phyloP scores from a whole-genome alignment of 225 moss, liverwort and hornwort species.

The Pseudisothecium myosuroides region DNA sequence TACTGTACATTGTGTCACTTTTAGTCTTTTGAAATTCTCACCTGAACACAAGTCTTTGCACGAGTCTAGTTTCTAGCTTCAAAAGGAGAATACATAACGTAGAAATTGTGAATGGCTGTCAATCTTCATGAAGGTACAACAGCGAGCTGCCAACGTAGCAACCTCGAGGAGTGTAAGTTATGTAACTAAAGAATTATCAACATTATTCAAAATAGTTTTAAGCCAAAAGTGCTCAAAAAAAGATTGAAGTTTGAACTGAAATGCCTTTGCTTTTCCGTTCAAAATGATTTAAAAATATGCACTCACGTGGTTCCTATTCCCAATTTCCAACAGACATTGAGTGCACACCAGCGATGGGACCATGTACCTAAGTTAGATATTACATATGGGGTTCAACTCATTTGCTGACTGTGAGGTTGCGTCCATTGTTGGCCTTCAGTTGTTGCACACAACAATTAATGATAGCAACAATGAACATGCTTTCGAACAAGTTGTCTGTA shows the following conservation, averaged over 20 bases:
- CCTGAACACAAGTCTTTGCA: not conserved
- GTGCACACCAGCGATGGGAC: not conserved
- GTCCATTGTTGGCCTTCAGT: not conserved
- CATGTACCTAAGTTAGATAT: not conserved
- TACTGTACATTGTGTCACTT: not conserved
- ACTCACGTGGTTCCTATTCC: not conserved
- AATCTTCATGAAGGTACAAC: not conserved
- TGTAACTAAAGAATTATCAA: not conserved
- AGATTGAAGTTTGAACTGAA: not conserved
- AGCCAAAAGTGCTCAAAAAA: no score
- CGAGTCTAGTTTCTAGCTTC: not conserved
- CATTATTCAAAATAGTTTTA: not conserved
- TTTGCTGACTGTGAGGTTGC: not conserved
- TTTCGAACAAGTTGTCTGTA: not conserved
- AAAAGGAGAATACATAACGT: not conserved
- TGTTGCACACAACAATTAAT: not conserved
- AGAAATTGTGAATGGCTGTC: not conserved
- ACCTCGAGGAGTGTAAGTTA: no score
- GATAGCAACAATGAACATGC: not conserved
- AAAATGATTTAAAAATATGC: not conserved
- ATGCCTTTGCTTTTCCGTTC: not conserved
- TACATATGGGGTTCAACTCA: no score
- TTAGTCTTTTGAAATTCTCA: not conserved
- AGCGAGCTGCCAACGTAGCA: not conserved
- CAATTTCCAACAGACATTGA: not conserved